Evolutionary conservation across 2,329 filamentous ascomycete species (phyloP), one percentile per base, ranked within the genome.

Genomic region (Scytalidium sp.): DNA sequence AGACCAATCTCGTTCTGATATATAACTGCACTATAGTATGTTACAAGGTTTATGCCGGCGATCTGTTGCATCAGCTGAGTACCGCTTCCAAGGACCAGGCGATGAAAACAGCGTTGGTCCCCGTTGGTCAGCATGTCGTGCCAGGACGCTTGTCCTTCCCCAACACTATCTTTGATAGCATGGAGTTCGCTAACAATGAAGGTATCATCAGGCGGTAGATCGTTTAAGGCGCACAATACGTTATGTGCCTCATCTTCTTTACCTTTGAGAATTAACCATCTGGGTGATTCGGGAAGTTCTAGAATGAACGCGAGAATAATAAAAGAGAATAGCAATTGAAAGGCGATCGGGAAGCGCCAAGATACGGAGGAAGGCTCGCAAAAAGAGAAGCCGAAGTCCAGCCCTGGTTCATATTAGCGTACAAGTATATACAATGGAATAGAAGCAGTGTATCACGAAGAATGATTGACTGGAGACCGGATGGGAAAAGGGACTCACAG

Each of bases 341-440:
- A 77, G 2, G 74, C 76, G 17, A 85, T 69, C 0, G 83, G 83
- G 60, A 85, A 84, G 2, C 83, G 72, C 83, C 83, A 81, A 0
- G 73, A 67, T 21, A 78, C 70, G 11, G 72, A 73, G 43, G 70
- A 70, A 2, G 65, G 74, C 3, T 62, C 57, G 11, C 74, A 71
- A 55, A 78, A 81, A 3, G 75, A 78, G 54, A 81, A 70, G 19
- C 78, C 80, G 39, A 80, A 75, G 54, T 83, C 79, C 42, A 84
- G 70, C 81, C 81, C n/a, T n/a, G n/a, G n/a, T n/a, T n/a, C n/a
- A n/a, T n/a, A n/a, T n/a, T n/a, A n/a, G n/a, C n/a, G n/a, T n/a
- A n/a, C n/a, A n/a, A n/a, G n/a, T n/a, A n/a, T n/a, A n/a, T n/a
- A n/a, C n/a, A n/a, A n/a, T n/a, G n/a, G n/a, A n/a, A n/a, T n/a